Base-by-base conservation (phyloP, 352 stramenopile species). In the Phytopythium sindhum region DNA sequence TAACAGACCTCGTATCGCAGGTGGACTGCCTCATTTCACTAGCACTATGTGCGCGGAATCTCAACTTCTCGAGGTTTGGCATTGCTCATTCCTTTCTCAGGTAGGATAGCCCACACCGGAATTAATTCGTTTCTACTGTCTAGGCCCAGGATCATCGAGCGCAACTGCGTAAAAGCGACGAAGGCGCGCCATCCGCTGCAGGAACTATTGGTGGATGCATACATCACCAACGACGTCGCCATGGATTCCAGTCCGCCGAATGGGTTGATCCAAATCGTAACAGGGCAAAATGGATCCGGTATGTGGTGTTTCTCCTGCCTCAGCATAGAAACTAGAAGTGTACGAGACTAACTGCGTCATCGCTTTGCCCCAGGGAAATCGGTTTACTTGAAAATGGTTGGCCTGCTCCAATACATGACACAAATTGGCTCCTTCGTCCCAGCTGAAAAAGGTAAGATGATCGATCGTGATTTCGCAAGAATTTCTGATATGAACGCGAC, bases 241-340 rank as follows among this genome's bases (percentile, higher is more conserved):
- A 54, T 95, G 14, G 72, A 78, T 44, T 63, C 71, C 21, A 68
- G 24, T 7, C 50, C 15, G 26, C 50, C 56, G 17, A 64, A 62
- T 23, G 66, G 76, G 9, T 73, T 80, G 55, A 66, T 93, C 31
- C 82, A 89, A 61, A 66, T 96, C 48, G 68, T 95, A 48, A 94
- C 88, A 4, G 88, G 88, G 8, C 82, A 90, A 60, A 96, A 96
- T 61, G 88, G 88, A 73, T 96, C 88, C 29, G 88, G 88, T 95
- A 55, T 57, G 44, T 31, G 39, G n/a, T 4, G 14, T 29, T 6
- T 55, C 41, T 10, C 24, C 26, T n/a, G 26, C 50, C 47, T 48
- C n/a, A 55, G 42, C n/a, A 28, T 52, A 4, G 15, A 1, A 24
- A 10, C 4, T 44, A 21, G 44, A 60, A 28, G 53, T 50, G n/a